Percentiles rank a stretch among this genome's conserved stretches.
phyloP scores from a whole-genome alignment of 352 stramenopile species.

The Peronospora belbahrii region DNA sequence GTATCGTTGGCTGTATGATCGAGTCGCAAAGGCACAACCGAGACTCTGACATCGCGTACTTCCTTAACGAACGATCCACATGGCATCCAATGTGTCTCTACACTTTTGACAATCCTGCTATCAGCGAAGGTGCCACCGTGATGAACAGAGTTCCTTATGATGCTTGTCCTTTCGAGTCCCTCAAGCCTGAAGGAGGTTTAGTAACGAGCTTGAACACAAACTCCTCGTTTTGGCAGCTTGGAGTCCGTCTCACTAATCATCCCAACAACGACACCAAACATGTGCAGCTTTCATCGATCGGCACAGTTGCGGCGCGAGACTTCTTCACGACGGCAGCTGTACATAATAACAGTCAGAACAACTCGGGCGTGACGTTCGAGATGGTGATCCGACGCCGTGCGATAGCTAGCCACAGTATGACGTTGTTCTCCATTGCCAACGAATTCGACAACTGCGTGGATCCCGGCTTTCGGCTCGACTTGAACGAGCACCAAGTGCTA shows the following conservation, averaged over 20 bases:
- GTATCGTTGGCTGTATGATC: not conserved
- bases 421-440: constrained; percentile 65
- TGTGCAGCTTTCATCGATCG: constrained; percentile 45
- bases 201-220: constrained; percentile 35
- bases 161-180: constrained; percentile 52
- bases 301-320: constrained; percentile 37
- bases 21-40: not conserved
- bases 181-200: constrained; percentile 41
- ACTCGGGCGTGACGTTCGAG: constrained; percentile 55
- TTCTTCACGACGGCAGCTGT: constrained; percentile 39
- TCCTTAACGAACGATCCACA: constrained; percentile 13
- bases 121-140: constrained; percentile 1
- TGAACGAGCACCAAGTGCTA: constrained; percentile 47
- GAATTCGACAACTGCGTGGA: constrained; percentile 53
- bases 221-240: constrained; percentile 31
- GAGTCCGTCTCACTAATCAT: constrained; percentile 31
- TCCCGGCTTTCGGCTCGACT: constrained; percentile 56
- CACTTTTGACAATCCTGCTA: constrained; percentile 19
- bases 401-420: constrained; percentile 42
- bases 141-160: constrained; percentile 13
- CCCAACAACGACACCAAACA: constrained; percentile 23
- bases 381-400: constrained; percentile 42
- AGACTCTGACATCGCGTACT: constrained; percentile 14
- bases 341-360: constrained; percentile 1
- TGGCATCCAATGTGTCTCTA: constrained; percentile 35